A percentile compares a stretch with the other conserved stretches of the same genome.
phyloP scores from a whole-genome alignment of 202 grass and related monocot species.

The Carex arenaria region DNA sequence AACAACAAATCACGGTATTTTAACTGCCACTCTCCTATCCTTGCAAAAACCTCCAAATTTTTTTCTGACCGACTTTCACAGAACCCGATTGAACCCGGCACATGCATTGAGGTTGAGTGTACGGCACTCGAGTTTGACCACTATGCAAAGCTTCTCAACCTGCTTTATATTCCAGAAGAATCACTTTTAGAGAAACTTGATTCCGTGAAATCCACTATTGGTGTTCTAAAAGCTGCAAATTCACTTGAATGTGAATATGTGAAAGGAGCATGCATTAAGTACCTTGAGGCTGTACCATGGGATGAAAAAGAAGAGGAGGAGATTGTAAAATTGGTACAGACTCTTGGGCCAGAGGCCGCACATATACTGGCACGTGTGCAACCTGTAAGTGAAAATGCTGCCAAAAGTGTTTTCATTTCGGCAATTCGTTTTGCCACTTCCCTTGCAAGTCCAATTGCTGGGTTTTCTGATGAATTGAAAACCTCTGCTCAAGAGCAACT shows the following conservation, averaged over 20 bases:
- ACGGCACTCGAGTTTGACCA: constrained; percentile 42
- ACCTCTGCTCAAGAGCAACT: constrained; percentile 95
- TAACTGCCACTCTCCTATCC: constrained; percentile 60
- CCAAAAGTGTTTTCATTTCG: constrained; percentile 83
- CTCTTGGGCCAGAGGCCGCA: constrained; percentile 45
- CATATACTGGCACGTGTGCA: constrained; percentile 58
- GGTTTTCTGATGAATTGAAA: constrained; percentile 71
- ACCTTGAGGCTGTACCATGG: constrained; percentile 85
- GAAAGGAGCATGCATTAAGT: constrained; percentile 48
- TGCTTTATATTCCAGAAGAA: constrained; percentile 55
- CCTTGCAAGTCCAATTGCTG: constrained; percentile 37
- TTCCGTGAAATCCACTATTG: constrained; percentile 71
- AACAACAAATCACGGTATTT: constrained; percentile 51
- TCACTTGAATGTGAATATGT: constrained; percentile 46
- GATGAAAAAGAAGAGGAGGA: constrained; percentile 87
- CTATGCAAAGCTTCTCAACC: constrained; percentile 63
- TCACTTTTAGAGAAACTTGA: constrained; percentile 56
- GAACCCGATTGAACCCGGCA: constrained; percentile 28
- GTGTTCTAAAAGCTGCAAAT: constrained; percentile 59
- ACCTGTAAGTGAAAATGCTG: constrained; percentile 40
- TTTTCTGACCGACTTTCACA: constrained; percentile 44
- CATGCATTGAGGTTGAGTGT: constrained; percentile 61
- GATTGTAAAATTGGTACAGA: constrained; percentile 51
- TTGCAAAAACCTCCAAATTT: constrained; percentile 50
- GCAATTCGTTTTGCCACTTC: constrained; percentile 62